Evolutionary conservation across 371 early-diverging fungal species (phyloP), one percentile per base, ranked within the genome.

Genomic region (Catenaria anguillulae): DNA sequence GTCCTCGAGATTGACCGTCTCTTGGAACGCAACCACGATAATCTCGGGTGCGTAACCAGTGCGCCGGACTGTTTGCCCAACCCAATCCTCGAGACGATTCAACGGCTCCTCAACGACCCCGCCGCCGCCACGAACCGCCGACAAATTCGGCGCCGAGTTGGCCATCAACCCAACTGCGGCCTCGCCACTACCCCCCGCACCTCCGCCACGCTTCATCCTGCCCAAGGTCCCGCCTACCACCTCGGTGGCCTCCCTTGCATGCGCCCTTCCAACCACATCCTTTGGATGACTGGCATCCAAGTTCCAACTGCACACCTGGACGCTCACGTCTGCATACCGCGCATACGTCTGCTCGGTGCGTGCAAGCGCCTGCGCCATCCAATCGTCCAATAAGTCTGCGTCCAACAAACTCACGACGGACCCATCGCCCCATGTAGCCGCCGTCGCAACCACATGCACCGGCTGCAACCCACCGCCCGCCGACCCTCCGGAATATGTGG

Each of bases 1-100:
- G 59, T 81, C 81, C 67, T 90, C 89, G 54, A 93, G 69, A 66
- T 90, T 87, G 3, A 91, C 84, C 61, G 88, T 80, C 68, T 93
- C 93, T 72, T 93, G 93, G 63, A 91, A 85, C 8, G 88, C 89
- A 37, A 91, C 76, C 4, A 85, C 86, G 68, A 89, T 83, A 35
- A 93, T 79, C 65, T 88, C 86, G 2, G 93, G 89, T 33, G 75
- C 74, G n/a, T 76, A 70, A 2, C 50, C 65, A 33, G 21, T 70
- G 66, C 4, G 68, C 66, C 1, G 76, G 71, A 60, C 76, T 26
- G 42, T n/a, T 26, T 26, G 40, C 19, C 55, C 26, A 21, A 42
- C 59, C 24, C 58, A 50, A 19, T 50, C 36, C 56, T 29, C 31
- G 36, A 54, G 26, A 21, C 42, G 45, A 24, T 24, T 21, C 33